Percentiles rank a stretch among this genome's conserved stretches.
These are phyloP conservation scores for Chlamydomonas sphaeroides DNA, from an alignment of 139 green algal species.

Conservation along the genomic window DNA sequence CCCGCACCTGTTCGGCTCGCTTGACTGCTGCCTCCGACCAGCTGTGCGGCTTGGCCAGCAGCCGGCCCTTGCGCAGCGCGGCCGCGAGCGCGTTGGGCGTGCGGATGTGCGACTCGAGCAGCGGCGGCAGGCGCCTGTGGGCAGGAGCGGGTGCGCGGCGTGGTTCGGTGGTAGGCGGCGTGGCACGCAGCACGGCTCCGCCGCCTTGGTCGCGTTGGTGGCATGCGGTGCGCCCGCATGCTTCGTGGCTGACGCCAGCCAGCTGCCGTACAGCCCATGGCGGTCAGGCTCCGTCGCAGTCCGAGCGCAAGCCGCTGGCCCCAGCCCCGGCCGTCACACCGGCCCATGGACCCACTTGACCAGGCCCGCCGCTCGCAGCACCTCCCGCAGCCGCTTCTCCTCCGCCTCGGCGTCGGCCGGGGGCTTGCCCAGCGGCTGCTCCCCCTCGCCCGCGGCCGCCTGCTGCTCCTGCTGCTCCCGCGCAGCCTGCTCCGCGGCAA, in stretches of 20 bases:
- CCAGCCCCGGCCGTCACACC: too few species aligned
- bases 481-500: background rate
- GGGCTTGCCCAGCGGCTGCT: background rate
- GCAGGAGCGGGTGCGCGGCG: too few species aligned
- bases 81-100: background rate
- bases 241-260: too few species aligned
- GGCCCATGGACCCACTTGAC: slow-evolving; percentile 11
- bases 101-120: slow-evolving; percentile 13
- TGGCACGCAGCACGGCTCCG: too few species aligned
- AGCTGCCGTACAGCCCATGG: too few species aligned
- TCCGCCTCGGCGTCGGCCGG: slow-evolving; percentile 7
- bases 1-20: background rate
- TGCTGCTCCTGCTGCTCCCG: background rate
- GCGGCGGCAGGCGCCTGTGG: background rate
- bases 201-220: too few species aligned
- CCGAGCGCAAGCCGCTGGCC: too few species aligned
- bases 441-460: background rate
- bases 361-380: slow-evolving; percentile 21
- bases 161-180: too few species aligned
- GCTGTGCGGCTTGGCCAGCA: slow-evolving; percentile 22
- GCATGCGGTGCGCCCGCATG: too few species aligned
- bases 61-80: slow-evolving; percentile 12
- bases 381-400: slow-evolving; percentile 27
- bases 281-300: too few species aligned
- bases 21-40: background rate